Base-by-base conservation (phyloP, 371 early-diverging fungal species). In the Syncephalastrum monosporum region DNA sequence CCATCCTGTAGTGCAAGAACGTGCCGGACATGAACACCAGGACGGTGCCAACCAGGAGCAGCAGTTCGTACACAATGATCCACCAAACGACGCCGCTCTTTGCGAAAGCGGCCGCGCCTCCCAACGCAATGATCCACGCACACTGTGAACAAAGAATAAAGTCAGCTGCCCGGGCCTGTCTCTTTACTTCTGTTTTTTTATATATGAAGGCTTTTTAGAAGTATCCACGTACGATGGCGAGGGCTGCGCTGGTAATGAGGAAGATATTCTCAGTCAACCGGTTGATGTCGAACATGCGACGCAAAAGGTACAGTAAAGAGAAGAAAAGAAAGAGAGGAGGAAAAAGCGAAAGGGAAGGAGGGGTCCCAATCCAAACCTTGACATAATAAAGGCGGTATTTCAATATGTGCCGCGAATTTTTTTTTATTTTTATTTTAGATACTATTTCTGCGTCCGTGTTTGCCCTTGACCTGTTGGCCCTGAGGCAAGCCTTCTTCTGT, bases 401-500 rank as follows among this genome's bases (percentile, higher is more conserved):
- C 10, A 33, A 33, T 33, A 3, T 1, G 12, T 33, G 38, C 2
- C 2, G 7, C 38, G 38, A 33, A 33, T 33, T 33, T 33, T 33
- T 33, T 23, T 21, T 41, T 19, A 21, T 48, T 70, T 33, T 23
- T 21, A 47, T 33, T 33, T 48, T 70, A 77, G n/a, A 78, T 64
- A 55, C 75, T 75, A 42, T 78, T 75, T 47, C 79, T 64, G 50
- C 79, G 60, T 12, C 73, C 75, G 47, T 71, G 61, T 44, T 66
- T 69, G 53, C 75, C 79, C 45, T 78, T 78, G 8, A 78, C 79
- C 65, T 77, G 68, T 55, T 72, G 72, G 33, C 78, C 78, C n/a
- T 53, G 57, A 10, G 51, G 57, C 8, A 49, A 33, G 8, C 51
- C 57, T n/a, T 67, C 65, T 12, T 55, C 65, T 27, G 66, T 65